Evolutionary conservation across 1,139 yeast species (phyloP).

Genomic region (Zygosaccharomyces sapae): DNA sequence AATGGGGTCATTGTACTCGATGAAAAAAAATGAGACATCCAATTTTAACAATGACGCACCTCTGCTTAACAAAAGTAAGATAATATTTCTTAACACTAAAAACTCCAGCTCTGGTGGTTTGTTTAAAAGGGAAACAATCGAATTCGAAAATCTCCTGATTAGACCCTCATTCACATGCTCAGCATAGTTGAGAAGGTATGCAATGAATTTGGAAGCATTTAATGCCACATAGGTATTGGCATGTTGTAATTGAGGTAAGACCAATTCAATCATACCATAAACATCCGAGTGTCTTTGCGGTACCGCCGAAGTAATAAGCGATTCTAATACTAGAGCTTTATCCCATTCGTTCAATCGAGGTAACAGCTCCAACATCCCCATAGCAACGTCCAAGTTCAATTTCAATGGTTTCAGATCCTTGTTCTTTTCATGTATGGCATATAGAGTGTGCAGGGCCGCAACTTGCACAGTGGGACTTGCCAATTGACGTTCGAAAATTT

Average conservation of each 20-base stretch:
- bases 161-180: conserved; percentile 39
- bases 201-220: conserved; percentile 66
- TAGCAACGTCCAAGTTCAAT: conserved; percentile 21
- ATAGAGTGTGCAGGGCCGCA: conserved; percentile 66
- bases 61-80: conserved; percentile 64
- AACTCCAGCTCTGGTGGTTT: conserved; percentile 85
- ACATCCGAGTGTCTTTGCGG: conserved; percentile 71
- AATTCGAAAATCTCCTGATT: conserved; percentile 62
- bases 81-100: conserved; percentile 74
- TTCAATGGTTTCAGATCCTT: conserved; percentile 35
- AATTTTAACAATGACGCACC: conserved; percentile 54
- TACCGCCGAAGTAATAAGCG: conserved; percentile 58
- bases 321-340: conserved; percentile 64
- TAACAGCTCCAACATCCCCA: conserved; percentile 23
- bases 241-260: conserved; percentile 72
- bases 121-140: conserved; percentile 65
- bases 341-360: conserved; percentile 63
- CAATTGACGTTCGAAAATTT: conserved; percentile 54
- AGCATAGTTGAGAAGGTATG: conserved; percentile 71
- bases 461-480: conserved; percentile 64
- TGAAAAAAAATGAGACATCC: conserved; percentile 74
- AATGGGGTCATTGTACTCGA: conserved; percentile 79
- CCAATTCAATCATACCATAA: conserved; percentile 58
- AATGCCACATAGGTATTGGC: conserved; percentile 79
- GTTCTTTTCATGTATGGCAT: conserved; percentile 56